Evolutionary conservation across 1,284 basidiomycete genomes (phyloP).

Genomic region (Moesziomyces aphidis): DNA sequence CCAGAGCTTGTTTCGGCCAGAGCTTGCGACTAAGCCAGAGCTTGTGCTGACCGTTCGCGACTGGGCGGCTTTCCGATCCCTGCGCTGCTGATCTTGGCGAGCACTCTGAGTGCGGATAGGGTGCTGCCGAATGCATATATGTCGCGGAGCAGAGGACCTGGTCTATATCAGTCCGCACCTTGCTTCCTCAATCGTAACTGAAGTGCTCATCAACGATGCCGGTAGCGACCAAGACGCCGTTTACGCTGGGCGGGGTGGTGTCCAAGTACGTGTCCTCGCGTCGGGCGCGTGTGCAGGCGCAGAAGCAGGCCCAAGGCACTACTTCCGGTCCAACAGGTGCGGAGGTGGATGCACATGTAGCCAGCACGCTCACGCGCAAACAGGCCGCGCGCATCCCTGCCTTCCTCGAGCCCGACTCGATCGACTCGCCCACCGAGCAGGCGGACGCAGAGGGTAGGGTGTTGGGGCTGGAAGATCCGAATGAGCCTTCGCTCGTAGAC

Average conservation of each 20-base stretch:
- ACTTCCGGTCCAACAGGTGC: constrained; percentile 29
- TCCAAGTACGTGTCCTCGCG: constrained; percentile 30
- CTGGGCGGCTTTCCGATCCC: too few relatives aligned
- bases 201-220: constrained; percentile 12
- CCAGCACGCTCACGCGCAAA: constrained; percentile 24
- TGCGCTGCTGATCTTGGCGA: too few relatives aligned
- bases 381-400: constrained; percentile 6
- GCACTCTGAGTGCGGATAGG: too few relatives aligned
- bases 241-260: constrained; percentile 13
- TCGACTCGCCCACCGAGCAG: not conserved
- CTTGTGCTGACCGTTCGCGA: too few relatives aligned
- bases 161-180: too few relatives aligned
- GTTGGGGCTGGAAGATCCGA: constrained; percentile 47
- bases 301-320: constrained; percentile 30
- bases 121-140: not conserved
- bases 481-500: constrained; percentile 36
- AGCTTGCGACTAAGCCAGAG: too few relatives aligned
- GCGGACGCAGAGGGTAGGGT: constrained; percentile 33
- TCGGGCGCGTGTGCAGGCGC: constrained; percentile 19
- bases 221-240: constrained; percentile 11
- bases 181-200: too few relatives aligned
- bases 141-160: too few relatives aligned
- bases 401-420: not conserved
- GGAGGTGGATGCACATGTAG: constrained; percentile 42
- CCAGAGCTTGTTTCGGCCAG: not conserved